Evolutionary conservation across 805 yeast species (phyloP).

Genomic region (Brettanomyces naardenensis): DNA sequence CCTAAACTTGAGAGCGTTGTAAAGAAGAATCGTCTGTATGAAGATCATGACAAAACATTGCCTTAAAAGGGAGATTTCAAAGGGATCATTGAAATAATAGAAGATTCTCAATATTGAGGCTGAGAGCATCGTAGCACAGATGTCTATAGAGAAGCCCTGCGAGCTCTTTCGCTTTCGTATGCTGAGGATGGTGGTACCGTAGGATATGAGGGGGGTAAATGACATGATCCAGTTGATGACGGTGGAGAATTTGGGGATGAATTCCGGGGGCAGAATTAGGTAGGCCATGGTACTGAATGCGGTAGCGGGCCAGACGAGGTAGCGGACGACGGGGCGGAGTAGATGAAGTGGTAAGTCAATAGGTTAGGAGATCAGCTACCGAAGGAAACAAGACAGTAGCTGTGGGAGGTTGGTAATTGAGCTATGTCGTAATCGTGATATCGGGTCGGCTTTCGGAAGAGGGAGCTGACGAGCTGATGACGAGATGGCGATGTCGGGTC

Average conservation of each 20-base stretch:
- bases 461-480: too few species aligned
- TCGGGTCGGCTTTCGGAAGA: too few species aligned
- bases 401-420: too few species aligned
- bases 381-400: too few species aligned
- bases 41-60: conserved; percentile 83
- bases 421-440: too few species aligned
- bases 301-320: background rate
- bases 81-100: conserved; percentile 74
- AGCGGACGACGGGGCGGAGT: too few species aligned
- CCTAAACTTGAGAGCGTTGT: conserved; percentile 54
- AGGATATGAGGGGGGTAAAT: conserved; percentile 78
- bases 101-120: conserved; percentile 67
- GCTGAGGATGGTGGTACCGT: conserved; percentile 72
- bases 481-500: too few species aligned
- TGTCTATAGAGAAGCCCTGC: conserved; percentile 82
- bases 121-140: conserved; percentile 84
- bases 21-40: conserved; percentile 60
- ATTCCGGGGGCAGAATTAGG: conserved; percentile 24
- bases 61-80: conserved; percentile 67
- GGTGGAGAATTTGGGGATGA: conserved; percentile 25
- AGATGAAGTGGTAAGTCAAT: too few species aligned
- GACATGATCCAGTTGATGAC: conserved; percentile 60
- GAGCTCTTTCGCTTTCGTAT: conserved; percentile 59
- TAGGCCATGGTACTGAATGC: conserved; percentile 25
- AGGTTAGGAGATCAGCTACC: too few species aligned